These are phyloP conservation scores for Naganishia sp. DNA, from an alignment of 1,284 basidiomycete species.

Conservation along the genomic window DNA sequence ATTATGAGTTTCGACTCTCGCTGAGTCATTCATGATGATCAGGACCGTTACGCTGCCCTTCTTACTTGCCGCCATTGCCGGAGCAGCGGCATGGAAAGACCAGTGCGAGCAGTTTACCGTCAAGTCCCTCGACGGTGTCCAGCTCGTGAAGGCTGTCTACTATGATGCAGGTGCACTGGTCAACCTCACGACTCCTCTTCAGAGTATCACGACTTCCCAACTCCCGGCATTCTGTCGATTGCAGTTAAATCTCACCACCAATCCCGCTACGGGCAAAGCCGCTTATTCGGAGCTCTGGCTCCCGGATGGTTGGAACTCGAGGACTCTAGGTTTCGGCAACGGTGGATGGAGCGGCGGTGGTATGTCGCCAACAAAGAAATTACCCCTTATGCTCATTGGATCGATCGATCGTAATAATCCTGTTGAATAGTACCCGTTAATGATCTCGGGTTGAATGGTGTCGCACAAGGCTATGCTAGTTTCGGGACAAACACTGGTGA, in stretches of 20 bases:
- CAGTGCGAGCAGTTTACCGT: slow-evolving; percentile 10
- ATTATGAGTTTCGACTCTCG: not conserved
- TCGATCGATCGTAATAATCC: not conserved
- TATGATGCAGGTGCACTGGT: slow-evolving; percentile 20
- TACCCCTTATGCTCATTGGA: not conserved
- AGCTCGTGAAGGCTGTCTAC: slow-evolving; percentile 14
- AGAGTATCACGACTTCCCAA: slow-evolving; percentile 13
- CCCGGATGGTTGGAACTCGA: slow-evolving; percentile 25
- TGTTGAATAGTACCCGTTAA: slow-evolving; percentile 5
- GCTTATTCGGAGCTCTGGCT: slow-evolving; percentile 28
- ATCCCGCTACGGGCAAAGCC: slow-evolving; percentile 10
- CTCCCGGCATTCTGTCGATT: slow-evolving; percentile 17
- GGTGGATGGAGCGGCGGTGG: slow-evolving; percentile 26
- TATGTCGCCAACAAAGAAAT: not conserved
- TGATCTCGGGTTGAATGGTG: slow-evolving; percentile 11
- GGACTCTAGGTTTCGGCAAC: slow-evolving; percentile 24
- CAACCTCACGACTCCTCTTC: slow-evolving; percentile 17
- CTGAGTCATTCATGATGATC: slow-evolving; percentile 6
- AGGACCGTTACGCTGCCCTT: not conserved
- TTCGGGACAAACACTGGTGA: slow-evolving; percentile 25
- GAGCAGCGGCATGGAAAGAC: slow-evolving; percentile 23
- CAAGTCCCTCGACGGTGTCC: not conserved
- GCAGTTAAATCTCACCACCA: slow-evolving; percentile 19
- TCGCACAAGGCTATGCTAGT: slow-evolving; percentile 20
- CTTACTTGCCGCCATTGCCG: not conserved